Evolutionary conservation across 495 filamentous ascomycete genomes (phyloP), one percentile per base, ranked within the genome.

Genomic region (Schizothecium vesticola): DNA sequence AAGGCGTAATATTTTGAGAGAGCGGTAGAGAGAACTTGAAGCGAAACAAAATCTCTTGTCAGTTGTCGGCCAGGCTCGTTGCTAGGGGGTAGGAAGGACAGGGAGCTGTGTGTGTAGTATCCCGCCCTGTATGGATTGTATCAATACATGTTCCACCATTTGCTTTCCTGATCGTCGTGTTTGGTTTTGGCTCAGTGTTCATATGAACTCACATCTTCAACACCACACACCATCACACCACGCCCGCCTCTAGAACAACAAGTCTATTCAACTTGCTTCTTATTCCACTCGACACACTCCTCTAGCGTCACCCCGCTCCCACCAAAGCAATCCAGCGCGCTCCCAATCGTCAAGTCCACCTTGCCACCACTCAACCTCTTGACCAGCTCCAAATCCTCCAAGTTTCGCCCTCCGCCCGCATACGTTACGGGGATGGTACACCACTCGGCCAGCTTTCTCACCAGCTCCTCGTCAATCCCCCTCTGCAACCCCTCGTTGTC

Each of bases 291-390:
- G 22, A 97, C 87, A 80, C 95, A 97, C 56, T 96, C 92, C 51
- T 89, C 88, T 74, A 98, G 92, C 31, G 85, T 92, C 12, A 97
- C 92, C 1, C 90, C 90, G 3, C 82, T 87, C 4, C 95, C 95
- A 19, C 95, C 95, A 77, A 99, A 99, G 64, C 97, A 92, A 76
- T 99, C 95, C 75, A 99, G 76, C 3, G 96, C 95, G 77, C 94
- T 97, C 9, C 95, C 95, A 75, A 97, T 97, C 0, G 95, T 99
- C 75, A 99, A 81, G 75, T 99, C 95, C 10, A 98, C 90, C 74
- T 86, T 92, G 2, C 92, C 93, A 29, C 79, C 73, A 73, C 93
- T 97, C 61, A 97, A 80, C 6, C 75, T 75, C 78, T 92, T 90
- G 16, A 98, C 94, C 56, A 82, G 81, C 63, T 93, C 90, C 25